Conservation (phyloP, 2,329 filamentous ascomycete species). For the Metarhizium guizhouense region DNA sequence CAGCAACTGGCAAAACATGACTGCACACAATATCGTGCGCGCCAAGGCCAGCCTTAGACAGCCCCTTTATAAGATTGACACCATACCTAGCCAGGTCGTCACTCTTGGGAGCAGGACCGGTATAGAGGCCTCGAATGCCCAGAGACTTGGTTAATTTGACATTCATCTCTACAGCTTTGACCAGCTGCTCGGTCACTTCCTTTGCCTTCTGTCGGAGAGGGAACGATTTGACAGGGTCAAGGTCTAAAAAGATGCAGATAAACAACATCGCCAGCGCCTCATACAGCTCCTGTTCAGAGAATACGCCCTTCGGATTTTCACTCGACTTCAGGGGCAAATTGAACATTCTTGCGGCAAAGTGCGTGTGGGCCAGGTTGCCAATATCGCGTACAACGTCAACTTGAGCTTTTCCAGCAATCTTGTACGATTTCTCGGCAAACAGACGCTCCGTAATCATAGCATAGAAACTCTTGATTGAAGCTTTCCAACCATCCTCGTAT, state of each 20-base stretch:
- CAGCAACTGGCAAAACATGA: constrained; percentile 59
- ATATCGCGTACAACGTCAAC: constrained; percentile 65
- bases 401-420: constrained; percentile 44
- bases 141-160: constrained; percentile 47
- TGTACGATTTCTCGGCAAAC: constrained; percentile 55
- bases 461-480: constrained; percentile 59
- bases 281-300: constrained; percentile 47
- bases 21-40: constrained; percentile 61
- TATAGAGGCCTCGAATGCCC: constrained; percentile 37
- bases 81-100: constrained; percentile 56
- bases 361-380: constrained; percentile 56
- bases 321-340: constrained; percentile 58
- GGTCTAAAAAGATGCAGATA: constrained; percentile 54
- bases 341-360: constrained; percentile 55
- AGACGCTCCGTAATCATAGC: constrained; percentile 51
- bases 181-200: constrained; percentile 49
- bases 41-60: constrained; percentile 54
- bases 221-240: constrained; percentile 59
- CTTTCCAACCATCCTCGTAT: constrained; percentile 52
- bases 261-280: constrained; percentile 58
- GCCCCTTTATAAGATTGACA: constrained; percentile 51
- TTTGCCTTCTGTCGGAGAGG: constrained; percentile 50
- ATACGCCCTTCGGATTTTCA: constrained; percentile 49
- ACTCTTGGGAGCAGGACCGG: constrained; percentile 36
- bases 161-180: constrained; percentile 52